Base-by-base conservation (phyloP, 768 basidiomycete species). In the Serendipita indica region DNA sequence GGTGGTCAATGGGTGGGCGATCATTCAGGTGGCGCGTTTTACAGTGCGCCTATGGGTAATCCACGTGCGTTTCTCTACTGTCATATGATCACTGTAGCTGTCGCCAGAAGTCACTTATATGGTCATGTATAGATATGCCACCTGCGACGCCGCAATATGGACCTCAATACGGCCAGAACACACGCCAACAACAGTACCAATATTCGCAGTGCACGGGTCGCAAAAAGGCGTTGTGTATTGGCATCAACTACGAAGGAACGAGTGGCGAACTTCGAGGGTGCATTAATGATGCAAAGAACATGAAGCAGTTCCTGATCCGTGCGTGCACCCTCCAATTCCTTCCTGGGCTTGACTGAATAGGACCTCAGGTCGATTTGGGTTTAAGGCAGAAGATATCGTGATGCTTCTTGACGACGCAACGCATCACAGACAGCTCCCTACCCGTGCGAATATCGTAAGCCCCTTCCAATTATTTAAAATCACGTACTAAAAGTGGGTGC, bases 161-260 rank as follows among this genome's bases (percentile, higher is more conserved):
- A 1, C 79, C 81, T 7, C 79, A 80, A 56, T 69, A 77, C 49
- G 60, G 71, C 1, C 71, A 76, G 18, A 72, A 76, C 39, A 72
- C 73, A 33, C 68, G 70, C 56, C 72, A 74, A 34, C 80, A 85
- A 63, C 77, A 79, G 1, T 86, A 70, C 73, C 83, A 87, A 64
- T 91, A 89, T 65, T 92, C 89, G 2, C 88, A 89, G 64, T 96
- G 93, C 67, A 89, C 72, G 18, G 89, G 91, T 30, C 82, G 75
- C 70, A 84, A 83, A 70, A 97, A 91, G 70, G 94, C 91, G 0
- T 75, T 98, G 10, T 85, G 84, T 60, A 82, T 96, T 63, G 93
- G 93, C 0, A 88, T 96, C 64, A 90, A 90, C 69, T 97, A 97
- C 67, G 67, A 75, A 20, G 84, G 86, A 0, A 80, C 82, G 63